These are phyloP conservation scores for Quercus cerris DNA, from an alignment of 306 rosid genomes.

Conservation along the genomic window DNA sequence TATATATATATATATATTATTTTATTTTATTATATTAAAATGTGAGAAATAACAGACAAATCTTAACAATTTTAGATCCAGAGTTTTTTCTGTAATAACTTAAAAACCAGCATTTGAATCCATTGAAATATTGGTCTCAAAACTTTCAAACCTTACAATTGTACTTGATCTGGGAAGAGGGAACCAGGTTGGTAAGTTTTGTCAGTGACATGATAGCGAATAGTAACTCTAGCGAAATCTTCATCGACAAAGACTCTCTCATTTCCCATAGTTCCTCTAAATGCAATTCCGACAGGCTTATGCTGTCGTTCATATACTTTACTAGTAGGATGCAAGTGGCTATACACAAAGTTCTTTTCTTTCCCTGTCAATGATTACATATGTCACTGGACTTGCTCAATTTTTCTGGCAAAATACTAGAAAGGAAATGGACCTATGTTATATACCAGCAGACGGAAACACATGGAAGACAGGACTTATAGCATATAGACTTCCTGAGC, in stretches of 20 bases:
- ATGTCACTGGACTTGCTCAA: background rate
- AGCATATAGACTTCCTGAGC: conserved; percentile 72
- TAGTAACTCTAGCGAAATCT: conserved; percentile 62
- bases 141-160: conserved; percentile 12
- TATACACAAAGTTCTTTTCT: conserved; percentile 86
- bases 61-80: conserved; percentile 13
- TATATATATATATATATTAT: too few relatives aligned
- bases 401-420: background rate
- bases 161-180: conserved; percentile 84
- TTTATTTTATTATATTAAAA: too few relatives aligned
- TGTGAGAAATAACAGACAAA: background rate
- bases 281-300: conserved; percentile 76
- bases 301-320: conserved; percentile 63
- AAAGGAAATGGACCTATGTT: conserved; percentile 11
- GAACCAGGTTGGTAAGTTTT: conserved; percentile 76
- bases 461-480: conserved; percentile 66
- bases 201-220: conserved; percentile 89
- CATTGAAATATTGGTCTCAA: conserved; percentile 4
- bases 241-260: conserved; percentile 77
- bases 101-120: background rate
- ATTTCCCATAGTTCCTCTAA: conserved; percentile 77
- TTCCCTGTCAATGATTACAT: conserved; percentile 58
- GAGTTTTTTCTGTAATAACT: conserved; percentile 4
- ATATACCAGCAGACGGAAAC: conserved; percentile 66
- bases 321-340: conserved; percentile 78